Percentiles rank a stretch among this genome's conserved stretches.
Evolutionary conservation across 202 grass and related monocot species (phyloP).

Genomic region (Panicum hallii): DNA sequence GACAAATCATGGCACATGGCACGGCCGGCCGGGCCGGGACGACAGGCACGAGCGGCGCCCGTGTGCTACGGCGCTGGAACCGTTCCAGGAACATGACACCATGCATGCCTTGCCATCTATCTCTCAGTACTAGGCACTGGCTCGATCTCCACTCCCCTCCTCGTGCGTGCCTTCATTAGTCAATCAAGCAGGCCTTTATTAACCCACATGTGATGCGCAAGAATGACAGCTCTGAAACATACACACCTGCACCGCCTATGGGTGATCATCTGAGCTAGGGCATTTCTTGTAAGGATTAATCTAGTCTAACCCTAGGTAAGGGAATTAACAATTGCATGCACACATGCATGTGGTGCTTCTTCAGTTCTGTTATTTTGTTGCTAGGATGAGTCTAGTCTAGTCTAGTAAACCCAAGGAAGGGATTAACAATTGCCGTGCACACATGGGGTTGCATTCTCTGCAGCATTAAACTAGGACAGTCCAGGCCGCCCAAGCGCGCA

Average conservation of each 20-base stretch:
- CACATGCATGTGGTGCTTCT: conserved; percentile 14
- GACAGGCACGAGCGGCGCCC: conserved; percentile 22
- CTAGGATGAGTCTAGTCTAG: conserved; percentile 19
- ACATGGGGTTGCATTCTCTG: conserved; percentile 22
- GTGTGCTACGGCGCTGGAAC: conserved; percentile 29
- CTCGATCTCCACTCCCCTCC: too few species aligned
- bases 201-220: conserved; percentile 33
- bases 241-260: background rate
- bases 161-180: background rate
- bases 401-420: conserved; percentile 5
- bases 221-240: conserved; percentile 47
- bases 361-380: background rate
- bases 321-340: background rate
- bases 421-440: conserved; percentile 23
- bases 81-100: conserved; percentile 25
- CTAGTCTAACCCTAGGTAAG: background rate
- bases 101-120: background rate
- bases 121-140: background rate
- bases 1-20: background rate
- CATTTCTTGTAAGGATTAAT: conserved; percentile 9
- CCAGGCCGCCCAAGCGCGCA: conserved; percentile 2
- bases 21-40: background rate
- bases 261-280: conserved; percentile 2
- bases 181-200: conserved; percentile 40
- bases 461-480: background rate